Percentiles rank a stretch among this genome's conserved stretches.
Evolutionary conservation across 2,329 filamentous ascomycete species (phyloP).

Genomic region (Sporothrix mexicana): DNA sequence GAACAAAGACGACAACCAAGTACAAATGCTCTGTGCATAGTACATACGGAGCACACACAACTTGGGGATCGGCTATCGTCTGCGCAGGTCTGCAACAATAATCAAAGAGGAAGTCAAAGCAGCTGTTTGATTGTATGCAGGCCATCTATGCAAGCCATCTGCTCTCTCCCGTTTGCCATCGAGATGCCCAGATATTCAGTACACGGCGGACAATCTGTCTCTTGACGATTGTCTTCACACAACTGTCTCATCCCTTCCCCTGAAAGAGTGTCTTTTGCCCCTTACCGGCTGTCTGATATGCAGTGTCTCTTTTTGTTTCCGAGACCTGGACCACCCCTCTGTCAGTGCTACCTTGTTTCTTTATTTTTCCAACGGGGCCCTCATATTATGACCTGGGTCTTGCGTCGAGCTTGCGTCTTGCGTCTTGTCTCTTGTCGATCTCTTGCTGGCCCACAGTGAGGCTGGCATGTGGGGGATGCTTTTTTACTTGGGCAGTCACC

Average conservation of each 20-base stretch:
- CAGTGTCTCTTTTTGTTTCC: constrained; percentile 19
- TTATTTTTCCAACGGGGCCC: neutral
- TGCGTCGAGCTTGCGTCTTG: neutral
- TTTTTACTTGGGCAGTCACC: constrained; percentile 3
- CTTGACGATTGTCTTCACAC: neutral
- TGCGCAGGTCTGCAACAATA: neutral
- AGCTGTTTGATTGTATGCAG: neutral
- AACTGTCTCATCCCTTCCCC: neutral
- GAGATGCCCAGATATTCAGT: neutral
- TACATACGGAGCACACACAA: too few species aligned
- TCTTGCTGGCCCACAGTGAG: constrained; percentile 13
- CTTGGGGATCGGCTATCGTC: neutral
- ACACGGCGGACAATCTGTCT: neutral
- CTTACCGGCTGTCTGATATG: constrained; percentile 25
- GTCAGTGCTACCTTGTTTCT: neutral
- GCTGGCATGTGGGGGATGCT: constrained; percentile 15
- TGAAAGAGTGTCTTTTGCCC: neutral
- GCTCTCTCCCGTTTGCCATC: too few species aligned
- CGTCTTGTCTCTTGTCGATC: constrained; percentile 25
- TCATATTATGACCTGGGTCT: neutral
- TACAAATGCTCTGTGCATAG: neutral
- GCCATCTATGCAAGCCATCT: neutral
- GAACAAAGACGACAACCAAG: neutral
- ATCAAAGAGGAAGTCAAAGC: constrained; percentile 14
- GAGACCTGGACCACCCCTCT: neutral